These are phyloP conservation scores for Penicillium canescens DNA, from an alignment of 495 filamentous ascomycete species.

Conservation along the genomic window DNA sequence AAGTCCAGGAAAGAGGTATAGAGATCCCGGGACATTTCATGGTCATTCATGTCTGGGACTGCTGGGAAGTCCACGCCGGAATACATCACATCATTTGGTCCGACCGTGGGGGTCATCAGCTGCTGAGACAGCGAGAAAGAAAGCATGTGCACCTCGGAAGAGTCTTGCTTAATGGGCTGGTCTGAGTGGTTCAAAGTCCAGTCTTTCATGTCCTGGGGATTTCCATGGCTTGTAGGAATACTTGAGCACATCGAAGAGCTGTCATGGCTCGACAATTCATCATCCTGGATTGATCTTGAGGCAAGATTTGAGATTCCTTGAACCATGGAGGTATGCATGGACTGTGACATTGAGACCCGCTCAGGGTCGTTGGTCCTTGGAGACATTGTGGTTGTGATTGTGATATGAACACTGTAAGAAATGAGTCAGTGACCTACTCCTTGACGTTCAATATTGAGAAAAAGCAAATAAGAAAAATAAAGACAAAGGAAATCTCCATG, in stretches of 20 bases:
- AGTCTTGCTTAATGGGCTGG: slow-evolving; percentile 41
- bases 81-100: slow-evolving; percentile 49
- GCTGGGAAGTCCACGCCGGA: slow-evolving; percentile 43
- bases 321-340: slow-evolving; percentile 39
- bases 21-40: slow-evolving; percentile 42
- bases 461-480: slow-evolving; percentile 14
- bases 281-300: slow-evolving; percentile 48
- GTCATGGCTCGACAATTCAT: slow-evolving; percentile 49
- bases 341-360: slow-evolving; percentile 36
- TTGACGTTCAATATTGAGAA: slow-evolving; percentile 3
- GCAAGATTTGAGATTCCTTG: slow-evolving; percentile 42
- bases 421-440: slow-evolving; percentile 40
- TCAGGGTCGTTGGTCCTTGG: slow-evolving; percentile 37
- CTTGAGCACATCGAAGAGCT: slow-evolving; percentile 45
- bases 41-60: slow-evolving; percentile 41
- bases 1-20: slow-evolving; percentile 45
- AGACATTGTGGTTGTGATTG: slow-evolving; percentile 35
- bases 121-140: slow-evolving; percentile 49
- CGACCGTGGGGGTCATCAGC: slow-evolving; percentile 42
- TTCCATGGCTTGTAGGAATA: slow-evolving; percentile 38
- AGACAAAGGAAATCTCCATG: slow-evolving; percentile 17
- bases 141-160: slow-evolving; percentile 49
- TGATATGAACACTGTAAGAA: slow-evolving; percentile 25
- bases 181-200: slow-evolving; percentile 45
- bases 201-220: slow-evolving; percentile 38